A percentile compares a stretch with the other conserved stretches of the same genome.
Conservation (phyloP, 2,329 filamentous ascomycete species). For the Penicillium sclerotiorum region DNA sequence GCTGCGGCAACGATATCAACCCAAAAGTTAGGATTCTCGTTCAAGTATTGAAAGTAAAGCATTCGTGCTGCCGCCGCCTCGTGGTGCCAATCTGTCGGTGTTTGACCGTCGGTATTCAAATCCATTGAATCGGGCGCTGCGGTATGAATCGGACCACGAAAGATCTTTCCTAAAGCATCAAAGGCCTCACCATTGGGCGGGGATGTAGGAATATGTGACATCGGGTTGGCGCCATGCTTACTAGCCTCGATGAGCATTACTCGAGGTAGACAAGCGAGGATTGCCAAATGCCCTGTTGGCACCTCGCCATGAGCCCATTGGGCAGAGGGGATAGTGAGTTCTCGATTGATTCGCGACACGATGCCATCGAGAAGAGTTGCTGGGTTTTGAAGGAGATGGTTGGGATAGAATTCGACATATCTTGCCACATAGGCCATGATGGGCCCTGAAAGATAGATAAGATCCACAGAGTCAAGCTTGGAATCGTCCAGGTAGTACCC, state of each 20-base stretch:
- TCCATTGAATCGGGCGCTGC: slow-evolving; percentile 31
- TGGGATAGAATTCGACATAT: slow-evolving; percentile 58
- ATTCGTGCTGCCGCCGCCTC: slow-evolving; percentile 58
- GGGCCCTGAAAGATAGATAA: slow-evolving; percentile 57
- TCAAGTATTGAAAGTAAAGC: slow-evolving; percentile 58
- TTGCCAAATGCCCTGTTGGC: slow-evolving; percentile 58
- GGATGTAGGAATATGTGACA: slow-evolving; percentile 55
- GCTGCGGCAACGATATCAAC: slow-evolving; percentile 55
- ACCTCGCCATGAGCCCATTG: slow-evolving; percentile 57
- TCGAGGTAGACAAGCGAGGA: slow-evolving; percentile 61
- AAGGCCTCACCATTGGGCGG: slow-evolving; percentile 57
- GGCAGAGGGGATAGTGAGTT: slow-evolving; percentile 47
- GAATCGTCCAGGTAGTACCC: slow-evolving; percentile 56
- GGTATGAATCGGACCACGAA: slow-evolving; percentile 53
- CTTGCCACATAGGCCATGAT: slow-evolving; percentile 61
- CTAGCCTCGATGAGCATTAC: slow-evolving; percentile 52
- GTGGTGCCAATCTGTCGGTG: slow-evolving; percentile 42
- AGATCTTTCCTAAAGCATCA: slow-evolving; percentile 57
- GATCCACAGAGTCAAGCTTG: slow-evolving; percentile 53
- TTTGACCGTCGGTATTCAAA: slow-evolving; percentile 35
- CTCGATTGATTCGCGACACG: slow-evolving; percentile 50
- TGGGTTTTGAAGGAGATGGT: slow-evolving; percentile 54
- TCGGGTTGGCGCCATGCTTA: slow-evolving; percentile 43
- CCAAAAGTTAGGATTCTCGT: slow-evolving; percentile 56
- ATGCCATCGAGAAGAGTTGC: slow-evolving; percentile 48